Conservation (phyloP, 2,329 filamentous ascomycete genomes). For the Laburnicola sp. region DNA sequence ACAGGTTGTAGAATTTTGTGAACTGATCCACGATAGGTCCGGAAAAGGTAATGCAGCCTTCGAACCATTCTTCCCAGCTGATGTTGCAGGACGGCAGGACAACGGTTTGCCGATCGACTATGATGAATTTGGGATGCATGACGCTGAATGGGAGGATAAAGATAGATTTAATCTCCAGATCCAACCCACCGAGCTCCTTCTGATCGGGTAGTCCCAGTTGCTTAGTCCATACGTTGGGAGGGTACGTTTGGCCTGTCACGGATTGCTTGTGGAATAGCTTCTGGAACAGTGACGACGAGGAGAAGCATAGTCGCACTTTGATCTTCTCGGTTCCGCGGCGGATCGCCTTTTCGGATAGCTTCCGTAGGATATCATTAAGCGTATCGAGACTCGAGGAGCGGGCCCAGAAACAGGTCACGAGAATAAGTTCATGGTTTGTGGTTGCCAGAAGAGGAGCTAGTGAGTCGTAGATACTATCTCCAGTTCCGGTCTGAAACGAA, state of each 20-base stretch:
- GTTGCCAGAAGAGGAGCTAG: constrained; percentile 64
- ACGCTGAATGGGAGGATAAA: constrained; percentile 81
- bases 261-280: constrained; percentile 75
- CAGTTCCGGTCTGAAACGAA: constrained; percentile 50
- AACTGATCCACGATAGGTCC: constrained; percentile 66
- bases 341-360: constrained; percentile 58
- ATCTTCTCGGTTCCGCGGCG: constrained; percentile 49
- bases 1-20: constrained; percentile 65
- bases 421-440: constrained; percentile 67
- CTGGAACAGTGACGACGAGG: constrained; percentile 70
- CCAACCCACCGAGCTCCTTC: constrained; percentile 60
- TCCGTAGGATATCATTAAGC: constrained; percentile 60
- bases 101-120: constrained; percentile 68
- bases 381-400: constrained; percentile 63
- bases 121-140: constrained; percentile 84
- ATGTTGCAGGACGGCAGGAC: constrained; percentile 81
- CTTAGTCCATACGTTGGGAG: constrained; percentile 60
- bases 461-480: constrained; percentile 47
- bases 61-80: constrained; percentile 86
- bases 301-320: constrained; percentile 74
- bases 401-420: constrained; percentile 85
- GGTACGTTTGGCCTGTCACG: constrained; percentile 63
- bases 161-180: constrained; percentile 73
- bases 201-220: constrained; percentile 66
- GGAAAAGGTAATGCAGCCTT: constrained; percentile 70